phyloP scores from a whole-genome alignment of 1,284 basidiomycete species.

The Tilletia indica region DNA sequence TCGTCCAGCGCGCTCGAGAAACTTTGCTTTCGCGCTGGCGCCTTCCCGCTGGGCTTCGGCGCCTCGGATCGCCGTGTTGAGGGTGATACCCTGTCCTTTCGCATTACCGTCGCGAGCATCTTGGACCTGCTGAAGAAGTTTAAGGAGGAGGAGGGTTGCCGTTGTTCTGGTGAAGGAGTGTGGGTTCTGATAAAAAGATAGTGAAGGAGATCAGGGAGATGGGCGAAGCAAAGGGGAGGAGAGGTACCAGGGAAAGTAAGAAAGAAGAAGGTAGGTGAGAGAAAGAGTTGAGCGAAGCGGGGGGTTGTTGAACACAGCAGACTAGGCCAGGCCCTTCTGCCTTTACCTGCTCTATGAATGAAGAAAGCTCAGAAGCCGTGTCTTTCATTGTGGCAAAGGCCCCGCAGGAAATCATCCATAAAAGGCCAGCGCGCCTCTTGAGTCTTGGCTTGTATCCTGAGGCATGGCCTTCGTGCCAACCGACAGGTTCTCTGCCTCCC shows the following conservation, averaged over 20 bases:
- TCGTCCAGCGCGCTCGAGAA: slow-evolving; percentile 24
- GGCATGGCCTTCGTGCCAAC: too few relatives aligned
- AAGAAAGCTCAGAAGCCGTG: too few relatives aligned
- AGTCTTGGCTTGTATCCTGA: too few relatives aligned
- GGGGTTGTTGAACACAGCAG: too few relatives aligned
- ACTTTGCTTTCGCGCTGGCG: slow-evolving; percentile 10
- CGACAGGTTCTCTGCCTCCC: too few relatives aligned
- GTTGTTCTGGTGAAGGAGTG: background rate
- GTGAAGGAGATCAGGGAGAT: background rate
- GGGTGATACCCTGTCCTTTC: slow-evolving; percentile 6
- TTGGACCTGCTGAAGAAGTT: background rate
- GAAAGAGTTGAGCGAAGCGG: too few relatives aligned
- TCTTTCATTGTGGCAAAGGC: too few relatives aligned
- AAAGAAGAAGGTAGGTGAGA: too few relatives aligned
- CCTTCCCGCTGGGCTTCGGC: background rate
- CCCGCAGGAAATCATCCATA: too few relatives aligned
- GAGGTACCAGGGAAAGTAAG: background rate
- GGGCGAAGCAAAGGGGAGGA: background rate
- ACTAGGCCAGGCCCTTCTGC: too few relatives aligned
- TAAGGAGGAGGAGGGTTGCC: background rate
- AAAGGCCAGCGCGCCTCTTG: too few relatives aligned
- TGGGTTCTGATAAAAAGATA: background rate
- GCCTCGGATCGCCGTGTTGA: slow-evolving; percentile 1
- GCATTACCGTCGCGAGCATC: slow-evolving; percentile 14
- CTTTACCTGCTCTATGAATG: too few relatives aligned